These are phyloP conservation scores for Apiospora sp. DNA, from an alignment of 2,329 filamentous ascomycete genomes.

Conservation along the genomic window DNA sequence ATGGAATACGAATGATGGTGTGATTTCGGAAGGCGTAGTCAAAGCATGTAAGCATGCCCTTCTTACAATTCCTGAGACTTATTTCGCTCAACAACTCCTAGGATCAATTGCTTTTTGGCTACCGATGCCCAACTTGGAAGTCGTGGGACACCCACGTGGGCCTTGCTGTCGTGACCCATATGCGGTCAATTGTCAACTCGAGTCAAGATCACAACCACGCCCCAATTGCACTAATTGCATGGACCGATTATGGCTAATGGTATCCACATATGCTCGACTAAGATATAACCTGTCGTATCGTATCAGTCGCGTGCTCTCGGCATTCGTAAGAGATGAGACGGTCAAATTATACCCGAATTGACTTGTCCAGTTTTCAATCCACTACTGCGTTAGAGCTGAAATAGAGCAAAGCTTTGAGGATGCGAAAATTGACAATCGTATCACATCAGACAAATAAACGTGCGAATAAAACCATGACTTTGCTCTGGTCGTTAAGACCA, in stretches of 20 bases:
- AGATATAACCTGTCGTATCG: background rate
- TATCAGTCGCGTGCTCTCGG: background rate
- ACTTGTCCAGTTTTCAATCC: background rate
- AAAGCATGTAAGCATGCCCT: background rate
- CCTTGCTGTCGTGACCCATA: background rate
- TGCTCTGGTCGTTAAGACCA: background rate
- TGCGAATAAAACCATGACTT: background rate
- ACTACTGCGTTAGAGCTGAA: background rate
- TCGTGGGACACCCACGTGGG: background rate
- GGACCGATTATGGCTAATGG: background rate
- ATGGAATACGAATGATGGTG: background rate
- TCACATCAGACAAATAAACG: background rate
- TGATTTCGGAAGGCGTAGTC: background rate
- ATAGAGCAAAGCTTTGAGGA: background rate
- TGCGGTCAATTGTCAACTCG: background rate
- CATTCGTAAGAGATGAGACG: background rate
- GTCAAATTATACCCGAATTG: background rate
- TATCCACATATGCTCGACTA: background rate
- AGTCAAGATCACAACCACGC: background rate
- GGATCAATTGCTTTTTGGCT: background rate
- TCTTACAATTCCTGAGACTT: too few relatives aligned
- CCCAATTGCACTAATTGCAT: background rate
- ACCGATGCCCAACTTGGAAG: background rate
- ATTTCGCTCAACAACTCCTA: background rate
- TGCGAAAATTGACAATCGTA: background rate